Evolutionary conservation across 1,284 basidiomycete species (phyloP), one percentile per base, ranked within the genome.

Genomic region (Pseudomicrostroma phylloplanum): DNA sequence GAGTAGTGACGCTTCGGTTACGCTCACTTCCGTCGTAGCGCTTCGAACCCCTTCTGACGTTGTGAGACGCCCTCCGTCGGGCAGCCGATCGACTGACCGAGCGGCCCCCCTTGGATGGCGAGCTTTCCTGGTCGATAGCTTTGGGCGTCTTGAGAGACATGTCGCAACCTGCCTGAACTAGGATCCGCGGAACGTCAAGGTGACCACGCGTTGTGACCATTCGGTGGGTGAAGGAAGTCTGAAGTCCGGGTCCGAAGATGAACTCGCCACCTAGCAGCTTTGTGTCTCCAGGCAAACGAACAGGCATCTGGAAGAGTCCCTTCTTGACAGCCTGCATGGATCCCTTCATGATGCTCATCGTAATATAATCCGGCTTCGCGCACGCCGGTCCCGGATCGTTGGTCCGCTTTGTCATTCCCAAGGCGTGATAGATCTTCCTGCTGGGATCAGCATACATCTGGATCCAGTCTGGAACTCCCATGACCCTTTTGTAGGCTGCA

Each of bases 261-360:
- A 93, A 92, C 80, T 93, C 91, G 25, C 91, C 91, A 17, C 91
- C 91, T 36, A 93, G 83, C 79, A 92, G 88, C 57, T 82, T 80
- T 54, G 86, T 81, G 72, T 91, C 87, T 0, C 91, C 91, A 1
- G 88, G 89, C 60, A 85, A 86, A 78, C 87, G 87, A 11, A 92
- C 82, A 0, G 89, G 89, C 85, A 91, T 87, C 41, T 88, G 76
- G 56, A 75, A 70, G 63, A 80, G 36, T 69, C 80, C 65, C 76
- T 74, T 69, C 80, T 84, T 81, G 48, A 89, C 83, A 23, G 89
- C 87, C 81, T 86, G 86, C 23, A 87, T 84, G 48, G 88, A 83
- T 11, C 88, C 88, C 26, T 85, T 81, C 67, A 89, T 80, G 30
- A 84, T 65, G 1, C 87, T 84, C 67, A 87, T 87, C 59, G 83